Evolutionary conservation across 2,329 filamentous ascomycete genomes (phyloP), one percentile per base, ranked within the genome.

Genomic region (Nakataea oryzae): DNA sequence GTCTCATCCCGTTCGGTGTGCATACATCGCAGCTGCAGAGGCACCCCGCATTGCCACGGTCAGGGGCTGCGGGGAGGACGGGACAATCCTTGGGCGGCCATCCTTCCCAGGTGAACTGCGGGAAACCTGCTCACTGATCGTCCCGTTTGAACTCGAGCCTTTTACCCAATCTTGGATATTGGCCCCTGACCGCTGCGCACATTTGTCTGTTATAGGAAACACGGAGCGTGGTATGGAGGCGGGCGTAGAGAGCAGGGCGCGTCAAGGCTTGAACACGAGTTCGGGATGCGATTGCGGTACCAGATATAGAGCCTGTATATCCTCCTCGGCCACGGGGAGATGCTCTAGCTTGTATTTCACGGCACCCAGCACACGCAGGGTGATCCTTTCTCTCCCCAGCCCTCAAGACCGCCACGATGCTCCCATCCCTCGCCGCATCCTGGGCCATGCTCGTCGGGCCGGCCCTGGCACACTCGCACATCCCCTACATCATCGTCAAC

Each of bases 401-500:
- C n/a, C n/a, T 50, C 21, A n/a, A 50, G 0, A 9, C 3, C 2
- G 17, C 41, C 41, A 50, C 11, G 41, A 50, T 50, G 41, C 41
- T 50, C 3, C 5, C 6, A 6, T 17, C 21, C 6, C 2, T 26
- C 30, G 17, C 30, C 28, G 27, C 21, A 14, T 29, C 59, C 28
- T 54, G 47, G 30, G 4, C 28, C 21, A 14, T 57, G 1, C 50
- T 62, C 14, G n/a, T 24, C 28, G 29, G n/a, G 2, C 26, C 27
- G 29, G 47, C 50, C 69, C 58, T 57, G 17, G 66, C 67, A 3
- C 72, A 74, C 59, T 73, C 72, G 6, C 72, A 71, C 62, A 67
- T 74, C 61, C 60, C 66, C 26, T 69, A 70, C 65, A 66, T 74
- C 61, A 74, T 77, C 60, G 75, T 79, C 60, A 77, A 79, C 64